A percentile compares a stretch with the other conserved stretches of the same genome.
Conservation (phyloP, 306 rosid species). For the Dalbergia oliveri region DNA sequence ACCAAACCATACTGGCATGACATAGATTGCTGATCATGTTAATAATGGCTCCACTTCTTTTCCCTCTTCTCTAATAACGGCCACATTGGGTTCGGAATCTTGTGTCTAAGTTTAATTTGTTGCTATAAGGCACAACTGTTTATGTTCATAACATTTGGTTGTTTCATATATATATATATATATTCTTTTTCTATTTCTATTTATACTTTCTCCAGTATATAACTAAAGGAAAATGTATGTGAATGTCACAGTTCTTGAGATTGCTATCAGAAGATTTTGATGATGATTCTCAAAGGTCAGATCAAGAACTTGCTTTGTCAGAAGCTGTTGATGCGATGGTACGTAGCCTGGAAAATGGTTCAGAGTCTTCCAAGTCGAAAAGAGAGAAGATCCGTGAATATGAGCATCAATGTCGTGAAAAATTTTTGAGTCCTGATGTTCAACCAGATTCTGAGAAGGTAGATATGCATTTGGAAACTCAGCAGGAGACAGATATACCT, state of each 20-base stretch:
- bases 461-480: conserved; percentile 55
- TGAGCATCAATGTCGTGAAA: conserved; percentile 78
- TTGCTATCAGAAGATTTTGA: conserved; percentile 70
- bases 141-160: not conserved
- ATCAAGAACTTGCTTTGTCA: conserved; percentile 83
- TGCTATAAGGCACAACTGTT: conserved; percentile 1
- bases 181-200: too few species aligned
- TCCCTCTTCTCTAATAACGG: not conserved
- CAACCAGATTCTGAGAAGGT: conserved; percentile 57
- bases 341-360: conserved; percentile 58
- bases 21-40: conserved; percentile 14
- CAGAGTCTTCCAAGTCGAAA: conserved; percentile 57
- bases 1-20: not conserved
- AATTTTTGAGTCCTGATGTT: conserved; percentile 60
- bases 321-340: conserved; percentile 73
- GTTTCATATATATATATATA: not conserved
- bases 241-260: conserved; percentile 77
- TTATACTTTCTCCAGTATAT: not conserved
- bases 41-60: not conserved
- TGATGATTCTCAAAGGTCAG: conserved; percentile 60
- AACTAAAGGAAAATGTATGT: conserved; percentile 32
- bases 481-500: conserved; percentile 44
- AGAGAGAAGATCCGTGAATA: conserved; percentile 70
- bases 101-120: not conserved
- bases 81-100: conserved; percentile 1